phyloP scores from a whole-genome alignment of 345 rosid genomes.

The Brassica napus region DNA sequence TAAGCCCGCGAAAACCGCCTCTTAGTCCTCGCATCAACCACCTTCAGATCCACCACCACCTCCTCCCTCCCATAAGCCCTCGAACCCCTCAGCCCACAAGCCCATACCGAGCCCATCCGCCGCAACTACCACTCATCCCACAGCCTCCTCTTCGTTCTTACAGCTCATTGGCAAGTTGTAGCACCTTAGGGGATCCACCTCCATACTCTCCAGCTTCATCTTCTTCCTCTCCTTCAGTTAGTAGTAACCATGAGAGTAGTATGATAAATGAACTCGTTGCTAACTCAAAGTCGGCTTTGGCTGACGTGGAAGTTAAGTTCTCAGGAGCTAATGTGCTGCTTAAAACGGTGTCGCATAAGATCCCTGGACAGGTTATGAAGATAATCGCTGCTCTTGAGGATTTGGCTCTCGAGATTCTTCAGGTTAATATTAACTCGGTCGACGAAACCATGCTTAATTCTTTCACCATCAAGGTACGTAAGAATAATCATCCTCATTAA shows the following conservation, averaged over 20 bases:
- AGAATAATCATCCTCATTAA: slow-evolving; percentile 16
- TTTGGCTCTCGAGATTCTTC: slow-evolving; percentile 80
- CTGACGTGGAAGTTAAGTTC: slow-evolving; percentile 93
- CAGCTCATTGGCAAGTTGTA: slow-evolving; percentile 31
- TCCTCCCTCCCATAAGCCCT: slow-evolving; percentile 76
- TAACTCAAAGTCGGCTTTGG: slow-evolving; percentile 76
- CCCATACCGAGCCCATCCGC: slow-evolving; percentile 58
- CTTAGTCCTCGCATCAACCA: slow-evolving; percentile 66
- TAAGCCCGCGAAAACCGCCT: slow-evolving; percentile 48
- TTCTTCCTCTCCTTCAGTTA: slow-evolving; percentile 59
- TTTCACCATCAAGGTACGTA: slow-evolving; percentile 94
- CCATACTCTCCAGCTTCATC: slow-evolving; percentile 47
- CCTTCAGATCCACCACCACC: slow-evolving; percentile 42
- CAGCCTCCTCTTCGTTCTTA: slow-evolving; percentile 43
- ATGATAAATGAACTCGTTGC: slow-evolving; percentile 71
- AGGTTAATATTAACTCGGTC: slow-evolving; percentile 57
- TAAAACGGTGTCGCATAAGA: slow-evolving; percentile 77
- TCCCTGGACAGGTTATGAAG: slow-evolving; percentile 83
- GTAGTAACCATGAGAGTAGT: slow-evolving; percentile 42
- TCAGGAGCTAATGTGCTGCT: slow-evolving; percentile 77
- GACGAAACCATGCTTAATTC: slow-evolving; percentile 80
- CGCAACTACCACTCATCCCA: slow-evolving; percentile 47
- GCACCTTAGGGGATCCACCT: slow-evolving; percentile 50
- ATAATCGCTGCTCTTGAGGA: slow-evolving; percentile 78
- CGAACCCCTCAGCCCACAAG: slow-evolving; percentile 75